Conservation (phyloP, 305 asterid genomes). For the Lippia alba region DNA sequence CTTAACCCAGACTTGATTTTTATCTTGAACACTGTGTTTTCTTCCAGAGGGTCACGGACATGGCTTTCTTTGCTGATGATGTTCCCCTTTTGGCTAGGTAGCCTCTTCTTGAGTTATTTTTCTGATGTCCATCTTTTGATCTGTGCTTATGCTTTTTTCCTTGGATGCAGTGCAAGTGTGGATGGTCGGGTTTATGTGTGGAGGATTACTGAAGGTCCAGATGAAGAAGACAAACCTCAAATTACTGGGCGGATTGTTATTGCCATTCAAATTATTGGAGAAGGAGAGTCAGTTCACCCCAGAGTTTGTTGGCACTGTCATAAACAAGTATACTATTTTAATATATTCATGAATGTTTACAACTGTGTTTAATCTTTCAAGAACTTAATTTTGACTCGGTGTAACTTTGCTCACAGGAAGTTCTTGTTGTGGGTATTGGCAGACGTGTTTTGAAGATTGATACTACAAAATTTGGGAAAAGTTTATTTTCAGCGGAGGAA, state of each 20-base stretch:
- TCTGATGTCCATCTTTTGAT: slow-evolving; percentile 26
- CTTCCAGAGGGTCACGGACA: slow-evolving; percentile 94
- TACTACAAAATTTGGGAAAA: slow-evolving; percentile 85
- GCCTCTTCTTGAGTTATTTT: slow-evolving; percentile 27
- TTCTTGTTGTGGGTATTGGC: slow-evolving; percentile 90
- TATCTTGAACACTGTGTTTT: slow-evolving; percentile 36
- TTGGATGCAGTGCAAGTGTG: slow-evolving; percentile 74
- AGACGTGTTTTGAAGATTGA: slow-evolving; percentile 74
- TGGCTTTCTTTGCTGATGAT: slow-evolving; percentile 98
- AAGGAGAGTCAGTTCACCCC: slow-evolving; percentile 82
- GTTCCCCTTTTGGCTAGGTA: slow-evolving; percentile 97
- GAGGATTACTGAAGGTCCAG: slow-evolving; percentile 92
- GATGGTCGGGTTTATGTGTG: slow-evolving; percentile 93
- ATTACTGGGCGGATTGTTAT: slow-evolving; percentile 71
- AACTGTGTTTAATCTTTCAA: slow-evolving; percentile 15
- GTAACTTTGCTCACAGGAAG: slow-evolving; percentile 58
- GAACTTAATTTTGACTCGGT: slow-evolving; percentile 12
- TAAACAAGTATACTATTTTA: slow-evolving; percentile 63
- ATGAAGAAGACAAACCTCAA: slow-evolving; percentile 89
- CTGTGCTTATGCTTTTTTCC: slow-evolving; percentile 36
- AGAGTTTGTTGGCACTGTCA: slow-evolving; percentile 98
- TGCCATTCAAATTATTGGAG: slow-evolving; percentile 83
- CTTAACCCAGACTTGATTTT: slow-evolving; percentile 15
- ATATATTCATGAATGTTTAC: background rate
- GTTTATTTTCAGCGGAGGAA: slow-evolving; percentile 78